Conservation (phyloP, 257 asterid species). For the Nicotiana benthamiana region DNA sequence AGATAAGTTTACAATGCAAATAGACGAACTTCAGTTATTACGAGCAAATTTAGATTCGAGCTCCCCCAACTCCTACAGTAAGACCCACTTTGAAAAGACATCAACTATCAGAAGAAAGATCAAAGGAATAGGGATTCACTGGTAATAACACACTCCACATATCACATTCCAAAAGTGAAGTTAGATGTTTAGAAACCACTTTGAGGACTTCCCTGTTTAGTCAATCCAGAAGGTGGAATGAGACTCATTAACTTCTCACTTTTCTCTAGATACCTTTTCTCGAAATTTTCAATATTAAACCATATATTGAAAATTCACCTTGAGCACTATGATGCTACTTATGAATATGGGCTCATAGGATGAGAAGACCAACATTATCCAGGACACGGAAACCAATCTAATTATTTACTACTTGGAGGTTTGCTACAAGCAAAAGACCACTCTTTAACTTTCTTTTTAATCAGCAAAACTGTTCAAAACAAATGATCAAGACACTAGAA, state of each 20-base stretch:
- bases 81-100: background rate
- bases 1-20: background rate
- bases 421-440: background rate
- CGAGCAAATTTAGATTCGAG: background rate
- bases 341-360: background rate
- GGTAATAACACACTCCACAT: background rate
- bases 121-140: background rate
- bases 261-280: background rate
- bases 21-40: background rate
- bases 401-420: background rate
- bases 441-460: background rate
- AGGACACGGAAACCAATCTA: background rate
- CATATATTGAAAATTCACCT: background rate
- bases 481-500: background rate
- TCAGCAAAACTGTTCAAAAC: background rate
- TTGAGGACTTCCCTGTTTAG: background rate
- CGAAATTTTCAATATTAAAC: background rate
- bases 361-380: background rate
- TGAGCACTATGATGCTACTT: background rate
- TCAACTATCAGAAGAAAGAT: background rate
- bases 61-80: background rate
- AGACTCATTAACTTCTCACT: background rate
- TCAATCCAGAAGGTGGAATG: background rate
- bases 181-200: background rate
- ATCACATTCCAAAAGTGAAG: background rate